Percentiles rank a stretch among this genome's conserved stretches.
Evolutionary conservation across 345 rosid genomes (phyloP).

Genomic region (Boechera retrofracta): DNA sequence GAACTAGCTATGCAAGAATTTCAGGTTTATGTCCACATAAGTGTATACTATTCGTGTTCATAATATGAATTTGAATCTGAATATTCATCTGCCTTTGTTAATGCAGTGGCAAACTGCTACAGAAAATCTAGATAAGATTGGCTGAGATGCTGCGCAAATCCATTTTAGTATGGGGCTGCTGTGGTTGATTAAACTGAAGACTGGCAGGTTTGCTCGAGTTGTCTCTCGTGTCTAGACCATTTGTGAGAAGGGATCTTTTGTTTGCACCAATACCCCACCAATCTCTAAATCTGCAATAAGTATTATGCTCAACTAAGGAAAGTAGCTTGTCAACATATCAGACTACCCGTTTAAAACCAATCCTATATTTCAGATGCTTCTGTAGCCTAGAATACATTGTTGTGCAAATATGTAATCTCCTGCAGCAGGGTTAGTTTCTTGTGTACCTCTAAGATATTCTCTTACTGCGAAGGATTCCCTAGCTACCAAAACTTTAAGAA

Average conservation of each 20-base stretch:
- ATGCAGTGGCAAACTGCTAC: conserved; percentile 67
- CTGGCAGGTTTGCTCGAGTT: conserved; percentile 60
- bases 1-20: conserved; percentile 1
- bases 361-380: conserved; percentile 7
- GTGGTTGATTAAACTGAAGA: conserved; percentile 77
- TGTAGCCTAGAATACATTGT: neutral
- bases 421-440: conserved; percentile 67
- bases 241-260: conserved; percentile 48
- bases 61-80: conserved; percentile 35
- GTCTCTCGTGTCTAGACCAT: conserved; percentile 55
- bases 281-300: conserved; percentile 53
- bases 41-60: conserved; percentile 11
- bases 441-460: conserved; percentile 66
- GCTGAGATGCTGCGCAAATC: conserved; percentile 24
- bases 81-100: conserved; percentile 44
- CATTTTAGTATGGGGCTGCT: conserved; percentile 42
- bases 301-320: conserved; percentile 21
- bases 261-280: conserved; percentile 51
- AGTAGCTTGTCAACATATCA: conserved; percentile 26
- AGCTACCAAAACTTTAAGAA: conserved; percentile 45
- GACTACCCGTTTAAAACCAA: conserved; percentile 21
- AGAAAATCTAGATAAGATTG: conserved; percentile 34
- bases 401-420: conserved; percentile 56
- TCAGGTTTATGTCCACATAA: neutral
- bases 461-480: conserved; percentile 66